Percentiles rank a stretch among this genome's conserved stretches.
Conservation (phyloP, 2,329 filamentous ascomycete species). For the Neonectria coccinea region DNA sequence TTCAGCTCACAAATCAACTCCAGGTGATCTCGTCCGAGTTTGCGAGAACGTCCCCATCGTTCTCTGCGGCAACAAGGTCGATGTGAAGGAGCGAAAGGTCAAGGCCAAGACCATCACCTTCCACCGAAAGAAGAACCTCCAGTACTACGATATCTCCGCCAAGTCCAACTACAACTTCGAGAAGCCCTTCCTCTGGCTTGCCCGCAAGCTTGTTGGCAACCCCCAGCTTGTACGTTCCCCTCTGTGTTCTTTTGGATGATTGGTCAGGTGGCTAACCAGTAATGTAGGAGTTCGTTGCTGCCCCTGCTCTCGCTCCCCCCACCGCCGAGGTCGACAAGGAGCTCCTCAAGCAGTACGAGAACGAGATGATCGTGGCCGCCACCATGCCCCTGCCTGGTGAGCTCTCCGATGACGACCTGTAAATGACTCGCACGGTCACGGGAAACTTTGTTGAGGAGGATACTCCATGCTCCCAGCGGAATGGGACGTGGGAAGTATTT, state of each 20-base stretch:
- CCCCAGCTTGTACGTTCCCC: conserved; percentile 54
- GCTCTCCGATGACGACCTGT: conserved; percentile 81
- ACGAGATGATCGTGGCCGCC: conserved; percentile 88
- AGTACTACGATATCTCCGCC: conserved; percentile 99
- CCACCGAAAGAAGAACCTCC: conserved; percentile 99
- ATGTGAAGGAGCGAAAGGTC: conserved; percentile 99
- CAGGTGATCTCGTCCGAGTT: conserved; percentile 97
- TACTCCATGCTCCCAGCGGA: conserved; percentile 39
- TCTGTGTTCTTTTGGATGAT: not conserved
- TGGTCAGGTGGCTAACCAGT: conserved; percentile 42
- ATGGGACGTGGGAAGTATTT: conserved; percentile 42
- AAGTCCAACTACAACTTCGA: conserved; percentile 99
- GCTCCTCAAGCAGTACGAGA: conserved; percentile 83
- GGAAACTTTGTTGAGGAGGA: conserved; percentile 48
- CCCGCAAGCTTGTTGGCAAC: conserved; percentile 98
- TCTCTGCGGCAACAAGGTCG: conserved; percentile 99
- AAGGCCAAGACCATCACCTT: conserved; percentile 99
- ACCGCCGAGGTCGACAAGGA: conserved; percentile 89
- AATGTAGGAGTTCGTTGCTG: conserved; percentile 91
- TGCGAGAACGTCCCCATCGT: conserved; percentile 99
- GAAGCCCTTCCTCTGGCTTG: conserved; percentile 99
- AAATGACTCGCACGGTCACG: conserved; percentile 53
- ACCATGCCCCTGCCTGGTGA: conserved; percentile 91
- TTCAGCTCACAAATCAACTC: conserved; percentile 33
- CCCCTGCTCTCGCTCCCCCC: conserved; percentile 92